Conservation (phyloP, 2,329 filamentous ascomycete species). For the Ascochyta rabiei region DNA sequence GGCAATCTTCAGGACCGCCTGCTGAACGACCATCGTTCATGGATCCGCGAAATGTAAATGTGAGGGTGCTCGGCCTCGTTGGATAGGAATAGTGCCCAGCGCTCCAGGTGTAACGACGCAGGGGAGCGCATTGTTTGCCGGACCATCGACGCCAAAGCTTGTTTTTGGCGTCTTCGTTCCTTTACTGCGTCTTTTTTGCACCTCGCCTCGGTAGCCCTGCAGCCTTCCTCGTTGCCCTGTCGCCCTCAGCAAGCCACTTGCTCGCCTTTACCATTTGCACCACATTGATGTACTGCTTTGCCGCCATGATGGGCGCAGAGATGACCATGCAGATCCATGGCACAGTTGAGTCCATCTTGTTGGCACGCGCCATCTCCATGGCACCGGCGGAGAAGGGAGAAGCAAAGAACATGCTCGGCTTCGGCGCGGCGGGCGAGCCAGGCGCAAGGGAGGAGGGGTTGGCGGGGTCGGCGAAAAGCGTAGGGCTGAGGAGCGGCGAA, state of each 20-base stretch:
- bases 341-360: slow-evolving; percentile 70
- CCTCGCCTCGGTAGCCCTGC: slow-evolving; percentile 47
- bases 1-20: not conserved
- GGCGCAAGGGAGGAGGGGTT: slow-evolving; percentile 61
- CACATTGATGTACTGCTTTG: slow-evolving; percentile 93
- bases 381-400: slow-evolving; percentile 92
- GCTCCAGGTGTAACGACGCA: not conserved
- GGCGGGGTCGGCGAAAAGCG: slow-evolving; percentile 69
- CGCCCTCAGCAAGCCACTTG: slow-evolving; percentile 91
- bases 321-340: slow-evolving; percentile 82
- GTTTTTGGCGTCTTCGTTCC: not conserved
- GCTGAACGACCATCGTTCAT: not conserved
- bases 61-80: not conserved
- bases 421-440: slow-evolving; percentile 71
- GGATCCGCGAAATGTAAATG: not conserved
- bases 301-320: slow-evolving; percentile 83
- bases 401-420: slow-evolving; percentile 76
- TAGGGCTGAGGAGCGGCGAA: slow-evolving; percentile 84
- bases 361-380: slow-evolving; percentile 86
- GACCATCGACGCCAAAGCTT: not conserved
- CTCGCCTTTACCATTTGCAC: slow-evolving; percentile 94
- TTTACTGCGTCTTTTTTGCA: slow-evolving; percentile 36
- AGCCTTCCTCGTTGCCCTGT: slow-evolving; percentile 67
- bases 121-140: not conserved
- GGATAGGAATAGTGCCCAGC: not conserved